These are phyloP conservation scores for Pseudomonodictys pantanalensis DNA, from an alignment of 495 filamentous ascomycete species.

Conservation along the genomic window DNA sequence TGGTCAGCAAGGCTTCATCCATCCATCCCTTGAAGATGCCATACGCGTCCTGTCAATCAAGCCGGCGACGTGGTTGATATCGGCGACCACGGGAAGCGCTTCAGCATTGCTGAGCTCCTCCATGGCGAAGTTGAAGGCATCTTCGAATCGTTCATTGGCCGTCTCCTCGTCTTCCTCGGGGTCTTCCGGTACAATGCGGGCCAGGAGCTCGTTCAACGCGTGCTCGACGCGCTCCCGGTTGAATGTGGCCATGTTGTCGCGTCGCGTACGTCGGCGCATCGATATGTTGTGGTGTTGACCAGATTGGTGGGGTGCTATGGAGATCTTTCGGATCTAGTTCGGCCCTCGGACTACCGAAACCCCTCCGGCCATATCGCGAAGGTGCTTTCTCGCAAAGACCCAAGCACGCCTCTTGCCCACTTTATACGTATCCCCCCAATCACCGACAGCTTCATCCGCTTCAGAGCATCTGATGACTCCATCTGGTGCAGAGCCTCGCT, in stretches of 20 bases:
- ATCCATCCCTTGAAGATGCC: conserved; percentile 5
- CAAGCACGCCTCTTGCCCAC: too few relatives aligned
- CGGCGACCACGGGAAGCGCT: conserved; percentile 46
- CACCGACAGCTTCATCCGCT: too few relatives aligned
- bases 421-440: too few relatives aligned
- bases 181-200: conserved; percentile 39
- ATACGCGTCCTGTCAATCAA: conserved; percentile 77
- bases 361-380: too few relatives aligned
- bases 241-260: conserved; percentile 28
- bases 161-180: conserved; percentile 39
- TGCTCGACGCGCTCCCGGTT: conserved; percentile 43
- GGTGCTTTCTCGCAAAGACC: too few relatives aligned
- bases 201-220: conserved; percentile 44
- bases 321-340: too few relatives aligned
- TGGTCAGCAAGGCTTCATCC: conserved; percentile 12
- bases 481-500: too few relatives aligned
- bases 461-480: too few relatives aligned
- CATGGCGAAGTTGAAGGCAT: conserved; percentile 39
- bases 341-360: too few relatives aligned
- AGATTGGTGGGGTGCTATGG: not conserved
- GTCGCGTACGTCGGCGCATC: not conserved
- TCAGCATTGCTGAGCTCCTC: conserved; percentile 19
- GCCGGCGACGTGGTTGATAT: conserved; percentile 87
- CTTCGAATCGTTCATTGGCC: conserved; percentile 42
- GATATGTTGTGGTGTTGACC: not conserved